phyloP scores from a whole-genome alignment of 2,329 filamentous ascomycete genomes.

The Phialocephala sp. region DNA sequence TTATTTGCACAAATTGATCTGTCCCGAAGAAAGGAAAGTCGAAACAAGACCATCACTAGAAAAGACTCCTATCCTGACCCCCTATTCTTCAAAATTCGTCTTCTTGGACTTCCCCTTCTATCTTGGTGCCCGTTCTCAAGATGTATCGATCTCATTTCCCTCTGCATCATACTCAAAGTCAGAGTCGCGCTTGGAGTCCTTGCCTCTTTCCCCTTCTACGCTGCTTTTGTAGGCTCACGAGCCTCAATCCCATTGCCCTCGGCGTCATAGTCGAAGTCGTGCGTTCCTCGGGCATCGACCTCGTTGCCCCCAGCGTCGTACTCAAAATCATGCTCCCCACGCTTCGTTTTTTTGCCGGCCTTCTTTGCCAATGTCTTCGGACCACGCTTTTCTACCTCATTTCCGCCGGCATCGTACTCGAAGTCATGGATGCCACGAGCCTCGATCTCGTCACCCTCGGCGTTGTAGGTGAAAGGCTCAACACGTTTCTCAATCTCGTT shows the following conservation, averaged over 20 bases:
- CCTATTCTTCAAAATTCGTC: background rate
- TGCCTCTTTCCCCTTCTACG: background rate
- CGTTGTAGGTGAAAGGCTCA: constrained; percentile 6
- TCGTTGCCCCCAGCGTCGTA: constrained; percentile 27
- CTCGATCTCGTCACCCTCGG: constrained; percentile 12
- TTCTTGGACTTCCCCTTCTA: constrained; percentile 19
- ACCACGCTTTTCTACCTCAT: constrained; percentile 3
- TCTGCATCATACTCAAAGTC: constrained; percentile 27
- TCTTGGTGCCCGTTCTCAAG: constrained; percentile 21
- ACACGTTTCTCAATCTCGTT: constrained; percentile 11
- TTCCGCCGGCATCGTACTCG: background rate
- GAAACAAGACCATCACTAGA: background rate
- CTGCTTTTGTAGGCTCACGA: background rate
- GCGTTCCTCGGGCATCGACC: constrained; percentile 1
- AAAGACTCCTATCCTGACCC: no score
- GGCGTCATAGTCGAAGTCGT: constrained; percentile 3
- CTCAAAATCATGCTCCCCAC: constrained; percentile 4
- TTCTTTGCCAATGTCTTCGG: constrained; percentile 12
- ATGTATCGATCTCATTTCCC: constrained; percentile 27
- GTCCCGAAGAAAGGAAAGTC: background rate
- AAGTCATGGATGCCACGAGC: background rate
- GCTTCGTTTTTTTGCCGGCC: constrained; percentile 1
- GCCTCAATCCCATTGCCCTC: constrained; percentile 14
- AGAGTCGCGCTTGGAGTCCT: background rate
- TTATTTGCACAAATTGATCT: no score